Conservation (phyloP, 225 moss, liverwort and hornwort species). For the Antitrichia curtipendula region DNA sequence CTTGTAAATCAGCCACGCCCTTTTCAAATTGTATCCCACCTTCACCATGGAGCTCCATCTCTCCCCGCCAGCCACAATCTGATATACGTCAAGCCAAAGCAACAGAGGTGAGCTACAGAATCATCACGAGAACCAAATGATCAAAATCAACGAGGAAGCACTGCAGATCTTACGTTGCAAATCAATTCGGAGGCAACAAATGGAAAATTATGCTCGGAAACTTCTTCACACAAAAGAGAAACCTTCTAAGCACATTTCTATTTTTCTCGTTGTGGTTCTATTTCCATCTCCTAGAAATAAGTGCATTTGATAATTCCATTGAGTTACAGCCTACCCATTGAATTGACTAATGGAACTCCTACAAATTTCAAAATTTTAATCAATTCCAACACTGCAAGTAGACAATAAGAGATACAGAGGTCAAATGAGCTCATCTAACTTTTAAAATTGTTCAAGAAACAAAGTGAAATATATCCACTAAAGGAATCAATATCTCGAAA, state of each 20-base stretch:
- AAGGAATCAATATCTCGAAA: not conserved
- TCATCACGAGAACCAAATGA: not conserved
- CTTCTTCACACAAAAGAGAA: not conserved
- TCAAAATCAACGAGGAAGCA: not conserved
- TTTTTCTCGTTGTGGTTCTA: not conserved
- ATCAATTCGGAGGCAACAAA: not conserved
- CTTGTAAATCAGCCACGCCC: slow-evolving; percentile 77
- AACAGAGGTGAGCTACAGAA: not conserved
- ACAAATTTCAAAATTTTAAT: not conserved
- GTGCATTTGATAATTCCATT: not conserved
- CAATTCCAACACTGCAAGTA: not conserved
- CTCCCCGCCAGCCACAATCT: slow-evolving; percentile 75
- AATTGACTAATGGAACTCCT: not conserved
- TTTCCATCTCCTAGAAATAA: not conserved
- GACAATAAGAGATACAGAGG: not conserved
- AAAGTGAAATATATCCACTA: not conserved
- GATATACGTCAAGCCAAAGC: not conserved
- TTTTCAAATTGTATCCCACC: slow-evolving; percentile 68
- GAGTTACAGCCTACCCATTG: not conserved
- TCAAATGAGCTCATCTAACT: not conserved
- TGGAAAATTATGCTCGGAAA: not conserved
- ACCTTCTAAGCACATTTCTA: not conserved
- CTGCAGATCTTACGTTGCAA: not conserved
- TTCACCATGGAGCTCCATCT: slow-evolving; percentile 82
- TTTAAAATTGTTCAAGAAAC: not conserved